Evolutionary conservation across 805 yeast genomes (phyloP).

Genomic region (Kazachstania bromeliacearum): DNA sequence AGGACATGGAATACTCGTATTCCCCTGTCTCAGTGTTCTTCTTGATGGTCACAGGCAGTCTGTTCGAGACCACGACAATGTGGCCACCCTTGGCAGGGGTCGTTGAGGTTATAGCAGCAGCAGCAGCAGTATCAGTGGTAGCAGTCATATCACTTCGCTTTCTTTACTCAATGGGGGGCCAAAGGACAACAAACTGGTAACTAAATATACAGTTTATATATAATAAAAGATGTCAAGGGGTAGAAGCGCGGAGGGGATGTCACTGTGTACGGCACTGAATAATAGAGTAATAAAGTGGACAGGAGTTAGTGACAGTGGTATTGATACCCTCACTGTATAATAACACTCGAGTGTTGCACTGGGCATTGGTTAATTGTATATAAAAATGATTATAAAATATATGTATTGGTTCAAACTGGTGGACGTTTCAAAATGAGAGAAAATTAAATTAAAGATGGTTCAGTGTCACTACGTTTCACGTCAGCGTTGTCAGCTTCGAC

Average conservation of each 20-base stretch:
- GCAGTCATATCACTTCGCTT: background rate
- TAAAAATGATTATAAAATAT: no score
- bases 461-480: conserved; percentile 3
- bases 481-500: conserved; percentile 17
- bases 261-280: no score
- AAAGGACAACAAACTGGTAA: no score
- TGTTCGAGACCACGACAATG: conserved; percentile 85
- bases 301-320: no score
- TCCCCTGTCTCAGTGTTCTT: conserved; percentile 46
- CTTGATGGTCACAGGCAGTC: conserved; percentile 89
- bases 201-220: no score
- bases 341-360: no score
- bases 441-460: conserved; percentile 4
- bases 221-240: no score
- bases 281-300: no score
- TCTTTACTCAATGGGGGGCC: background rate
- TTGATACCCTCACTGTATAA: no score
- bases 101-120: background rate
- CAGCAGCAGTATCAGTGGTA: background rate
- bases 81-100: conserved; percentile 37
- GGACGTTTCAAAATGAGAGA: background rate
- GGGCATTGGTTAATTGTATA: no score
- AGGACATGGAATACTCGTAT: conserved; percentile 83
- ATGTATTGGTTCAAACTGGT: no score
- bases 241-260: no score